Evolutionary conservation across 2,329 filamentous ascomycete genomes (phyloP).

Genomic region (Ophiostoma perfectum): DNA sequence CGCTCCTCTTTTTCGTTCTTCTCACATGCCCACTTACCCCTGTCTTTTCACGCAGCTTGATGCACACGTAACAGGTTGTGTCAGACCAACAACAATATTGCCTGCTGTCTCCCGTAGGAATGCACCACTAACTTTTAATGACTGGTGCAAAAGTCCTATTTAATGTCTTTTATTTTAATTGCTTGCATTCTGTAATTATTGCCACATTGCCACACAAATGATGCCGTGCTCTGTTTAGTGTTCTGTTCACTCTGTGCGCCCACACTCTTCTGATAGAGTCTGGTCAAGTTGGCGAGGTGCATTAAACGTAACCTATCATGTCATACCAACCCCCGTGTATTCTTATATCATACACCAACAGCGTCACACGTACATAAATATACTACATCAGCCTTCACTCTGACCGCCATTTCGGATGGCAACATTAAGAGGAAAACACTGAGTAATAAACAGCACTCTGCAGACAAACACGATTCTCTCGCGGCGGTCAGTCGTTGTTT

Average conservation of each 20-base stretch:
- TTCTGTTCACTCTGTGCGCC: no score
- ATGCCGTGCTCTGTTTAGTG: no score
- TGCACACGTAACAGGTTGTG: neutral
- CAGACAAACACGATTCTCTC: no score
- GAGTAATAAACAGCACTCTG: neutral
- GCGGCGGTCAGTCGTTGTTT: no score
- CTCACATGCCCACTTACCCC: neutral
- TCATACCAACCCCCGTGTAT: neutral
- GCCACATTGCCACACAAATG: no score
- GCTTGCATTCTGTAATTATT: no score
- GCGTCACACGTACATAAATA: neutral
- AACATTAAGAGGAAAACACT: neutral
- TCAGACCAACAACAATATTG: slow-evolving; percentile 8
- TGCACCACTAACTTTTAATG: neutral
- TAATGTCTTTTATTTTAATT: no score
- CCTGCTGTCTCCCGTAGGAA: neutral
- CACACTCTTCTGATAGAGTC: no score
- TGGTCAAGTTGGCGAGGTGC: no score
- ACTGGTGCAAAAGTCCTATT: no score
- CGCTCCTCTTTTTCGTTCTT: neutral
- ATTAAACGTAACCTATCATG: neutral
- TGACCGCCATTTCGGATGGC: slow-evolving; percentile 2
- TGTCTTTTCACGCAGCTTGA: neutral
- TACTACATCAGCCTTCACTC: neutral
- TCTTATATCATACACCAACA: slow-evolving; percentile 1